Evolutionary conservation across 352 stramenopile species (phyloP), one percentile per base, ranked within the genome.

Genomic region (Phytophthora kernoviae): DNA sequence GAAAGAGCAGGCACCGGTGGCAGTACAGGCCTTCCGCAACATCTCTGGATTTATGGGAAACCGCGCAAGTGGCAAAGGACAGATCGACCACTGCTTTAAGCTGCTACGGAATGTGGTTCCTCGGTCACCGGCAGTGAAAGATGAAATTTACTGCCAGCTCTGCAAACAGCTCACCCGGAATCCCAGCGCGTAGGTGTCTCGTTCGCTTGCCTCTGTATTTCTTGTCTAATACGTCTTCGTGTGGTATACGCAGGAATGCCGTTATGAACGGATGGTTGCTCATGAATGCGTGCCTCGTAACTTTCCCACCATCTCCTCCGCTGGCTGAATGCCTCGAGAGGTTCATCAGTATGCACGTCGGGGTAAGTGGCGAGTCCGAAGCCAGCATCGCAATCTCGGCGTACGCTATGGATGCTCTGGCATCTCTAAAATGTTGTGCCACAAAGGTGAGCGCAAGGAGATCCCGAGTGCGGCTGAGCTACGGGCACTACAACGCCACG

Each of bases 71-170:
- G 73, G 75, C 15, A 91, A 92, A 40, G 74, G 69, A 5, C 64
- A 83, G 33, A 68, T 84, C 34, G 79, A 87, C 44, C 83, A 94
- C 60, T 87, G 75, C 42, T 82, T 79, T 56, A 93, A 94, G 61
- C 70, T 94, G 15, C 47, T 94, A 20, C 72, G 73, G 37, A 89
- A 90, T 47, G 77, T 90, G 26, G 70, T 92, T 59, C 68, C 70
- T 7, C 50, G 65, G 8, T 73, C 81, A 1, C 61, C 77, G 2
- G 66, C 75, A 43, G 68, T 94, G 36, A 84, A 90, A 44, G 79
- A 94, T 58, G 85, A 94, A 65, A 75, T 90, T 10, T 94, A 87
- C 68, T 91, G 81, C 42, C 85, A 94, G 62, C 58, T 94, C 4
- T 82, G 77, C 72, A 94, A 94, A 51, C 83, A 93, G 27, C 74